These are phyloP conservation scores for Dactylonectria macrodidyma DNA, from an alignment of 2,329 filamentous ascomycete species.

Conservation along the genomic window DNA sequence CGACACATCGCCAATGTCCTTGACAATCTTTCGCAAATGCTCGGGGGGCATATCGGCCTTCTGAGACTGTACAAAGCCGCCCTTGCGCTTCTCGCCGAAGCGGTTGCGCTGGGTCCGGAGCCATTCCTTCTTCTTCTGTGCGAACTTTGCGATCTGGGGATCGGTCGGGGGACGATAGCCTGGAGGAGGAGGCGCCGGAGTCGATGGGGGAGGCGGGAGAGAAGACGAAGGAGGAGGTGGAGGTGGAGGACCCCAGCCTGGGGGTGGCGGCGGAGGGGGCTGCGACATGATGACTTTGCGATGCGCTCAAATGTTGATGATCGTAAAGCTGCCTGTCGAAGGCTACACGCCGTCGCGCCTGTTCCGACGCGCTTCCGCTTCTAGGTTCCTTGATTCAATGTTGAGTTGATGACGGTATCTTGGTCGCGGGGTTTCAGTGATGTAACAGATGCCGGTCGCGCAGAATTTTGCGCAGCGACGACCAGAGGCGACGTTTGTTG, in stretches of 20 bases:
- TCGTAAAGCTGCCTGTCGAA: conserved; percentile 47
- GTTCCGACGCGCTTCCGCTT: conserved; percentile 50
- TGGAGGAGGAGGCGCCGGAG: conserved; percentile 82
- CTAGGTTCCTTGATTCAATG: conserved; percentile 30
- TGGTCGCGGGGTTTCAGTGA: conserved; percentile 33
- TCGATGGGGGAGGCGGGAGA: conserved; percentile 70
- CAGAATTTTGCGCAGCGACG: conserved; percentile 47
- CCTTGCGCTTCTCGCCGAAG: conserved; percentile 97
- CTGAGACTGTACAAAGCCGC: conserved; percentile 96
- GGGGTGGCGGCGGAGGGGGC: conserved; percentile 70
- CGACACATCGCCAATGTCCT: conserved; percentile 98
- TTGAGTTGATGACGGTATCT: neutral
- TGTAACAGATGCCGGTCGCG: conserved; percentile 48
- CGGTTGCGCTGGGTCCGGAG: conserved; percentile 90
- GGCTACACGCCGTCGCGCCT: conserved; percentile 56
- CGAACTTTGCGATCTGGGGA: conserved; percentile 92
- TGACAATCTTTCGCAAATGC: conserved; percentile 97
- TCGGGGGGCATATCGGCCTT: conserved; percentile 99
- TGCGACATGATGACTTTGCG: conserved; percentile 63
- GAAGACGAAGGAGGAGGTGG: conserved; percentile 69
- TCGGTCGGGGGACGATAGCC: conserved; percentile 87
- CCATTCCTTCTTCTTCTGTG: conserved; percentile 99
- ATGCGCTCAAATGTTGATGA: conserved; percentile 45
- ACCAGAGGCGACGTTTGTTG: conserved; percentile 49
- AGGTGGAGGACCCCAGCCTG: conserved; percentile 73